Conservation (phyloP, 2,329 filamentous ascomycete species). For the Diaporthe sp. region DNA sequence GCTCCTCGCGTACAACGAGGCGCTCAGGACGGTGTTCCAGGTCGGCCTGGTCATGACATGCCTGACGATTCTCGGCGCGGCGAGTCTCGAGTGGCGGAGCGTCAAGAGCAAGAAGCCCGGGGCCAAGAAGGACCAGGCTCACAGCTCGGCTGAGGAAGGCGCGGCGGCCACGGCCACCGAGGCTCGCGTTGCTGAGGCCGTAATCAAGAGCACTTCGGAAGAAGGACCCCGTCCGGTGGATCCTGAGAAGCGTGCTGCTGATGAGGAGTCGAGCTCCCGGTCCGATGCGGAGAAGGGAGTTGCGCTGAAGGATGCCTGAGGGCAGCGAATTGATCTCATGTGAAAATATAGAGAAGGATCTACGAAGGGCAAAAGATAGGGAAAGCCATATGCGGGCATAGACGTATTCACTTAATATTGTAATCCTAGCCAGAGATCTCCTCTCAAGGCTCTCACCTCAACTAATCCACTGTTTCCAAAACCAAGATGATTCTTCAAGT, state of each 20-base stretch:
- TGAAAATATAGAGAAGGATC: neutral
- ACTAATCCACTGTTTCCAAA: neutral
- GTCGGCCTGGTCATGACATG: constrained; percentile 69
- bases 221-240: neutral
- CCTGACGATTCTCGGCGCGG: constrained; percentile 67
- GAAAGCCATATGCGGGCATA: neutral
- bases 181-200: neutral
- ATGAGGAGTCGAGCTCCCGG: neutral
- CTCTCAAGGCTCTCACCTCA: constrained; percentile 2
- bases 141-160: constrained; percentile 4
- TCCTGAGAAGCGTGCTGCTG: neutral
- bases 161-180: neutral
- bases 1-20: constrained; percentile 70
- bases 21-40: constrained; percentile 71
- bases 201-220: neutral
- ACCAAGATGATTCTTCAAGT: neutral
- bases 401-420: neutral
- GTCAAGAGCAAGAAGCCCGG: constrained; percentile 52
- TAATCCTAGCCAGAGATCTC: neutral
- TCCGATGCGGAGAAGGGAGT: neutral
- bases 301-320: neutral
- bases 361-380: neutral
- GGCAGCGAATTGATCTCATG: neutral
- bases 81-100: constrained; percentile 72
- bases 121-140: constrained; percentile 42